These are phyloP conservation scores for Pseudopyricularia cyperi DNA, from an alignment of 2,329 filamentous ascomycete species.

Conservation along the genomic window DNA sequence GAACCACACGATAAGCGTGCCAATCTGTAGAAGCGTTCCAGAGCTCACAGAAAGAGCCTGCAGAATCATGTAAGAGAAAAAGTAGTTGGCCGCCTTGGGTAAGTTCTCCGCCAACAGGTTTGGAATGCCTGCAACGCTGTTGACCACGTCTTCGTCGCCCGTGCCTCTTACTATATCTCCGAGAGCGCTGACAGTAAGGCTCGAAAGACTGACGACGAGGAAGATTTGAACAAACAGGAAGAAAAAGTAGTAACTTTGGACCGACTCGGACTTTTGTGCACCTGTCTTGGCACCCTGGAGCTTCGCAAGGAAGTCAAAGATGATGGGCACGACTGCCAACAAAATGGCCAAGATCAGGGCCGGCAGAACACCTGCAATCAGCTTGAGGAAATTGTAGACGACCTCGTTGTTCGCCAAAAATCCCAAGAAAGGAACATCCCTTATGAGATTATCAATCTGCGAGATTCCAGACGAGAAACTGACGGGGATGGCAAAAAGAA, in stretches of 20 bases:
- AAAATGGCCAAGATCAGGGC: slow-evolving; percentile 64
- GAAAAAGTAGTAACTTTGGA: slow-evolving; percentile 84
- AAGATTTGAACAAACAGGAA: slow-evolving; percentile 95
- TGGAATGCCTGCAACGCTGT: slow-evolving; percentile 54
- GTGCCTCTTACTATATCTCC: slow-evolving; percentile 26
- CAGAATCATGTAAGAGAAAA: slow-evolving; percentile 96
- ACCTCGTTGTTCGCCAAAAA: slow-evolving; percentile 28
- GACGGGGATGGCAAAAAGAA: slow-evolving; percentile 85
- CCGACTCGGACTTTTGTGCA: slow-evolving; percentile 63
- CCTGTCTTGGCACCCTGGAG: slow-evolving; percentile 75
- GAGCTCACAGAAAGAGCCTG: slow-evolving; percentile 87
- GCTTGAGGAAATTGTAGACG: slow-evolving; percentile 47
- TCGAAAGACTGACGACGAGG: slow-evolving; percentile 77
- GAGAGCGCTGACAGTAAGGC: slow-evolving; percentile 46
- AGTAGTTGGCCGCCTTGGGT: slow-evolving; percentile 85
- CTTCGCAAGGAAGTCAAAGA: slow-evolving; percentile 58
- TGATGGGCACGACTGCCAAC: slow-evolving; percentile 67
- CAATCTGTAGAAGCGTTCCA: slow-evolving; percentile 73
- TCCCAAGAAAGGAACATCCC: slow-evolving; percentile 6
- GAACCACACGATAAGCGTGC: slow-evolving; percentile 69
- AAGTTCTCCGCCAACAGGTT: slow-evolving; percentile 63
- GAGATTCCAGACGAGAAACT: slow-evolving; percentile 75
- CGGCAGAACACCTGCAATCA: slow-evolving; percentile 75
- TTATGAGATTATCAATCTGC: slow-evolving; percentile 59
- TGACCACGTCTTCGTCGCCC: slow-evolving; percentile 22